Evolutionary conservation across 129 eudicot species (phyloP).

Genomic region (Mikania micrantha): DNA sequence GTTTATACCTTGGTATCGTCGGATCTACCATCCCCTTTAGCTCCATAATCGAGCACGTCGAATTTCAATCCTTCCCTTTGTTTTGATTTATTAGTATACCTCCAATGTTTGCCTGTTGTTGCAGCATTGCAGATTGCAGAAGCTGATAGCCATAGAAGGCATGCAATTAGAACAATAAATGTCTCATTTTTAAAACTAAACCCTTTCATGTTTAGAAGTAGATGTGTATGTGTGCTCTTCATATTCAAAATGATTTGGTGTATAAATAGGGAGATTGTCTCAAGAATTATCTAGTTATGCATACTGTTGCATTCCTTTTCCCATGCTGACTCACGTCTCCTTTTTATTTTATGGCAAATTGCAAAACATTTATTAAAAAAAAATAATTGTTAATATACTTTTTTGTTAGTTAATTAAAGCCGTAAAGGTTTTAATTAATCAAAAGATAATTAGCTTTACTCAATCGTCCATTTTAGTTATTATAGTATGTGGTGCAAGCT

Average conservation of each 20-base stretch:
- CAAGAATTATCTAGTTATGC: background rate
- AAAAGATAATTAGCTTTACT: background rate
- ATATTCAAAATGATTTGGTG: conserved; percentile 24
- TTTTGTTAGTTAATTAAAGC: background rate
- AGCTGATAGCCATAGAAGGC: conserved; percentile 41
- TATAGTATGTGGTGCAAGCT: background rate
- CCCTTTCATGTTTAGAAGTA: conserved; percentile 36
- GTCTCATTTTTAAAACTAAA: conserved; percentile 39
- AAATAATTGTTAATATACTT: background rate
- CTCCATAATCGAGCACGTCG: conserved; percentile 62
- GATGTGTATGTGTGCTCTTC: no score
- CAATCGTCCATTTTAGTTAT: background rate
- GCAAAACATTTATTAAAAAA: background rate
- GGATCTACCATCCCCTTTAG: conserved; percentile 68
- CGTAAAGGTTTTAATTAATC: background rate
- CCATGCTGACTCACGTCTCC: conserved; percentile 11
- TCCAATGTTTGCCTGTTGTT: conserved; percentile 47
- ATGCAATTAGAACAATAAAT: conserved; percentile 34
- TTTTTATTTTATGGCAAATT: conserved; percentile 7
- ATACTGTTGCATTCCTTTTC: conserved; percentile 32
- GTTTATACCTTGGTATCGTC: conserved; percentile 74
- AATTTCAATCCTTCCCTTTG: conserved; percentile 25
- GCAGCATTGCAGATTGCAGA: conserved; percentile 51
- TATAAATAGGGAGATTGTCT: conserved; percentile 44
- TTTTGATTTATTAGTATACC: conserved; percentile 35